Base-by-base conservation (phyloP, 2,329 filamentous ascomycete genomes). In the Ceratocystis lukuohia region DNA sequence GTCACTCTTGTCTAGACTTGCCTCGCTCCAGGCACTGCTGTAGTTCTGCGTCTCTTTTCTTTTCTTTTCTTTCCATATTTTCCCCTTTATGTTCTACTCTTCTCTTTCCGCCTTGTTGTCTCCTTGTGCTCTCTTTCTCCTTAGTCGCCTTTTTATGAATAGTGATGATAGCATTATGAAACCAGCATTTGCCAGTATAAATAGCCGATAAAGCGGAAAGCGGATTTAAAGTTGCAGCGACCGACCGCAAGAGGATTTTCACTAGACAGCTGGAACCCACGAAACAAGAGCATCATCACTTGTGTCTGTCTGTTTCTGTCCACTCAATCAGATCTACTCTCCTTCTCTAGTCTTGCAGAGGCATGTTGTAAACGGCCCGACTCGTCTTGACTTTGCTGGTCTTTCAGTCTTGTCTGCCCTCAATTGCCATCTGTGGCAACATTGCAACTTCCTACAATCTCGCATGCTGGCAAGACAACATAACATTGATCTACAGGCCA, bases 301-400 rank as follows among this genome's bases (percentile, higher is more conserved):
- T 10, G 3, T 10, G 48, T 10, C 12, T 25, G 7, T n/a, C 20
- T 53, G 48, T 12, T 15, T 53, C 28, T 53, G 48, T 53, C 20
- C 8, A 12, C 45, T 28, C 45, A 22, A 25, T 59, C 25, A 12
- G 5, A 28, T 53, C 7, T 48, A 56, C 20, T 25, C 22, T 33
- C n/a, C 53, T 33, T 17, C 53, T n/a, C 53, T 3, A 17, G 44
- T 50, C 33, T 45, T 2, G 3, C 25, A 33, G 12, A 44, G 44
- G 45, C 61, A 63, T 63, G 44, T 12, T 63, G 45, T 48, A 48
- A 45, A 63, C 61, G 61, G 61, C 61, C 61, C 28, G 53, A 59
- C 53, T 59, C 17, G 2, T 59, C n/a, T 33, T 25, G 15, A 25
- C 15, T 57, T 59, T 17, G 3, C 53, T 20, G 17, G n/a, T n/a